These are phyloP conservation scores for Arthrobotrys sinensis DNA, from an alignment of 2,329 filamentous ascomycete species.

Conservation along the genomic window DNA sequence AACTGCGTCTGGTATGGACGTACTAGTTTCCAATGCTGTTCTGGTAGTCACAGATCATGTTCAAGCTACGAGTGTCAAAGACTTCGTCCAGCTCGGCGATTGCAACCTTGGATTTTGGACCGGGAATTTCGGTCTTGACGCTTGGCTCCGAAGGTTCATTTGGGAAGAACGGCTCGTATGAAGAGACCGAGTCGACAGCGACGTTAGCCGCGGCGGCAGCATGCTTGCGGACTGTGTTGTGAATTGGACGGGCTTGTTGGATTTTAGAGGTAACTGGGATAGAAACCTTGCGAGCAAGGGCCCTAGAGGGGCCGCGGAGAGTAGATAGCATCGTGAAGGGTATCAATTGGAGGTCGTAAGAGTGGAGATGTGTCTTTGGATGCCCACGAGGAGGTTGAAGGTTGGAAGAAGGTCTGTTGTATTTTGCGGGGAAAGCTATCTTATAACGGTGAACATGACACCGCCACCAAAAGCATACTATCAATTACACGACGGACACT, in stretches of 20 bases:
- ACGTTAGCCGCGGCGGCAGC: constrained; percentile 53
- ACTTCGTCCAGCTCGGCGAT: constrained; percentile 70
- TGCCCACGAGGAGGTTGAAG: background rate
- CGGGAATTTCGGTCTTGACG: constrained; percentile 67
- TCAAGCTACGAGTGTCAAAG: constrained; percentile 72
- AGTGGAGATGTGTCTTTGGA: constrained; percentile 28
- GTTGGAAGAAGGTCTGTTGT: constrained; percentile 15
- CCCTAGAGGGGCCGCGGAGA: constrained; percentile 55
- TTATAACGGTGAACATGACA: constrained; percentile 13
- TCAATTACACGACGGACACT: constrained; percentile 54
- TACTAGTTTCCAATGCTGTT: constrained; percentile 72
- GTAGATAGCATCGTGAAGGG: constrained; percentile 51
- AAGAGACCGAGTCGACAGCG: constrained; percentile 56
- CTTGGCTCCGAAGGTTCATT: constrained; percentile 63
- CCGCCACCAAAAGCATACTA: constrained; percentile 16
- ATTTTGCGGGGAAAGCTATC: constrained; percentile 32
- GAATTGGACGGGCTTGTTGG: constrained; percentile 54
- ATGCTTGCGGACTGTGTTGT: constrained; percentile 53
- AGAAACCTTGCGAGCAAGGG: constrained; percentile 41
- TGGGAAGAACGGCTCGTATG: constrained; percentile 61
- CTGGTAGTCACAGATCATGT: constrained; percentile 72
- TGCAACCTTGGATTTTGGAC: constrained; percentile 67
- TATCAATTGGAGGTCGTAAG: constrained; percentile 37
- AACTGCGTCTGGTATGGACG: background rate
- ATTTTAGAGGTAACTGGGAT: constrained; percentile 37